Evolutionary conservation across 192 early-diverging fungal species (phyloP), one percentile per base, ranked within the genome.

Genomic region (Podila horticola): DNA sequence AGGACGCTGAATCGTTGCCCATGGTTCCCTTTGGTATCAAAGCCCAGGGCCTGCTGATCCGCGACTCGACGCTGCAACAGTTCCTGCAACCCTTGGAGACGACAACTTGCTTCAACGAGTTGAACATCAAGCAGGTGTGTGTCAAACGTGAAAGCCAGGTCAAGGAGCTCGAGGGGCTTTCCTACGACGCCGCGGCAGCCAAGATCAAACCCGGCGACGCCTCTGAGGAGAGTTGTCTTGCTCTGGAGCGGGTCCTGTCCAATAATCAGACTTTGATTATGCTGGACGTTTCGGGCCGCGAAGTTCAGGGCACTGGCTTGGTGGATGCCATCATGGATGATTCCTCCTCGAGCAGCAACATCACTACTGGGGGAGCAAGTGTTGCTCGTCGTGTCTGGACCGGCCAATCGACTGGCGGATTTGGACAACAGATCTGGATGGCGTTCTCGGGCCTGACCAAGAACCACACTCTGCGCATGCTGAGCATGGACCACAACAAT

Each of bases 1-100:
- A 29, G 5, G 63, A 41, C 15, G 22, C 61, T 1, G 62, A 41
- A 6, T 1, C 36, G 12, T 5, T n/a, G 22, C 28, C 59, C 1
- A 49, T 48, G 49, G 66, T 66, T 34, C 77, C 77, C 4, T 81
- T 81, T 61, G 77, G 77, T n/a, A 59, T 81, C 49, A 55, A 72
- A 13, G 69, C 73, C 45, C 71, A 81, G 24, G 71, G 71, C 5
- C 66, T 81, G 17, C 41, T 73, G 22, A 33, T 81, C 41, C 64
- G 59, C 29, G 77, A 81, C 48, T 29, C 36, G 0, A 62, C 49
- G 4, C 22, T 81, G 51, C 17, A 45, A 30, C 66, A 49, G 29
- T 49, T 69, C 55, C 48, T 81, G 36, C 26, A 65, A 34, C 60
- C 77, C 24, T 55, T 81, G 41, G 66, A 81, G 58, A 24, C 36